These are phyloP conservation scores for Cucurbita pepo DNA, from an alignment of 306 rosid species.

Conservation along the genomic window DNA sequence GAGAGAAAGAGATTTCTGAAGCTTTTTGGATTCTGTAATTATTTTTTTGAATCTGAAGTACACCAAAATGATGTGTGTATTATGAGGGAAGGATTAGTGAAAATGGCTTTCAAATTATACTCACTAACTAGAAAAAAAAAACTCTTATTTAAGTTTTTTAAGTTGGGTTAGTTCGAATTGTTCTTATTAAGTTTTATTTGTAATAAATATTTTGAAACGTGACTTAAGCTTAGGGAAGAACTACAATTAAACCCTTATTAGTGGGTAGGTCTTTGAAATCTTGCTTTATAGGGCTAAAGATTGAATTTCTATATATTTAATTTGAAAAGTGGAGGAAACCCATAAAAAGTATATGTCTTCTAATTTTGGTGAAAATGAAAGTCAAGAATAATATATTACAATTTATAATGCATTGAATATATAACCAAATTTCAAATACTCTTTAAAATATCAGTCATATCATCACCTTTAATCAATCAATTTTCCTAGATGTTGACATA, in stretches of 20 bases:
- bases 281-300: background rate
- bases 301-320: background rate
- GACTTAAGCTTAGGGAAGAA: background rate
- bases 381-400: background rate
- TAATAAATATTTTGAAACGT: too few species aligned
- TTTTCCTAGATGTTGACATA: background rate
- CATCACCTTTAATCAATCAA: background rate
- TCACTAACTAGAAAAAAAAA: background rate
- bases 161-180: too few species aligned
- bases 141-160: too few species aligned
- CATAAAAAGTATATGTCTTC: background rate
- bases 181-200: too few species aligned
- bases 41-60: background rate
- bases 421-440: background rate
- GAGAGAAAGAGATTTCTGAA: background rate
- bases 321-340: background rate
- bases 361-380: background rate
- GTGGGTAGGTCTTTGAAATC: background rate
- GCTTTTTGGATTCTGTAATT: background rate
- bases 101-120: background rate
- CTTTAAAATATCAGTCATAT: background rate
- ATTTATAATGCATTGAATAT: background rate
- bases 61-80: background rate
- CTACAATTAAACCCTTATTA: background rate
- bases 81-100: background rate